Evolutionary conservation across 495 filamentous ascomycete genomes (phyloP), one percentile per base, ranked within the genome.

Genomic region (Aspergillus coremiiformis): DNA sequence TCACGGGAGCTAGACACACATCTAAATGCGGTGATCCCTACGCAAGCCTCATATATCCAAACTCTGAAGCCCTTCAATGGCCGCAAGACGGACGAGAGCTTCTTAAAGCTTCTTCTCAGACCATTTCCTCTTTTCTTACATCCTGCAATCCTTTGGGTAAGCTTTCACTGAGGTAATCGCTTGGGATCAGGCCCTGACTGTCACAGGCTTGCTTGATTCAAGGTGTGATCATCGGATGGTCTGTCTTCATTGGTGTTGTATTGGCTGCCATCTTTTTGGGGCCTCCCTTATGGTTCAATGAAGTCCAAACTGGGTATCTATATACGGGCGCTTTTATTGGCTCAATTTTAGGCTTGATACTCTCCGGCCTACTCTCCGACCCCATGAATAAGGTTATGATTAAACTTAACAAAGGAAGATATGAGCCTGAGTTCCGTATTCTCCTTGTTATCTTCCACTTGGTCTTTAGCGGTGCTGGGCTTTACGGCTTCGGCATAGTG

Each of bases 211-310:
- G 86, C 63, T 73, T 96, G 2, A 95, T 89, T 39, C 91, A 96
- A 76, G 90, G 90, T 11, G 80, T 87, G 1, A 76, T 95, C 52
- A 94, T 96, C 55, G 91, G 91, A 53, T 96, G 91, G 91, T 90
- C 89, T 4, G 91, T 96, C 7, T 84, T 96, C 61, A 93, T 96
- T 47, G 90, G 90, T 43, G 86, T 95, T 22, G 81, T 93, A 48
- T 69, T 96, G 21, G 90, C 87, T 8, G 83, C 82, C 47, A 84
- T 96, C 50, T 92, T 95, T 69, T 73, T 91, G 21, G 79, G 82
- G 8, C 81, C 85, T 3, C 91, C 91, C 0, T 74, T 90, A 22
- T 91, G 79, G 76, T 95, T 92, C 71, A 70, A 77, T 54, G 88
- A 94, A 65, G 85, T 87, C 22, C 64, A 90, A 51, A 87, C 85